Evolutionary conservation across 1,139 yeast species (phyloP), one percentile per base, ranked within the genome.

Genomic region (Geotrichum phurueaensis): DNA sequence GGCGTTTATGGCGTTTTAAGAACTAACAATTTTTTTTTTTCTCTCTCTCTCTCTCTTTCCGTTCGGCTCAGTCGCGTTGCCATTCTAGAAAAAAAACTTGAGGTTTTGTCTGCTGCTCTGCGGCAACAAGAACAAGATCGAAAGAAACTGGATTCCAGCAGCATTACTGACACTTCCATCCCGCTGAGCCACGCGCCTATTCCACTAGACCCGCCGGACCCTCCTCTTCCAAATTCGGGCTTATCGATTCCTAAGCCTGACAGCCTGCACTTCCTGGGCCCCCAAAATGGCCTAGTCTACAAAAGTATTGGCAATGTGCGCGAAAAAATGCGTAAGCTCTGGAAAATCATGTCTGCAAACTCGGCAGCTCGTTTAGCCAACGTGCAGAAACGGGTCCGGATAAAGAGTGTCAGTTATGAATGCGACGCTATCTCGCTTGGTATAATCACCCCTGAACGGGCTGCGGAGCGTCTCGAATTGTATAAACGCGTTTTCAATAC

Each of bases 51-150:
- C n/a, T 33, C n/a, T 33, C n/a, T 29, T 56, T 56, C 49, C 50
- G 33, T 56, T 39, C 45, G 10, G 33, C 48, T 39, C 56, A 67
- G 67, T 31, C 67, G 75, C 10, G 77, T 76, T 1, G 73, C 72
- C 1, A 76, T 73, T 43, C 62, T 76, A 25, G 79, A 77, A 60
- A 66, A 65, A 51, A 71, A 71, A 57, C 65, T 77, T 3, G 75
- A 75, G 53, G 69, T 67, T 25, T 64, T 77, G 52, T 69, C 74
- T 0, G 68, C 67, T 10, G 66, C 65, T 12, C 54, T 66, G 31
- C 60, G 61, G 36, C 58, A 60, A 31, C 54, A 58, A 54, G 65
- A 61, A 20, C 49, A 39, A 39, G 18, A 39, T 7, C 47, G 47
- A 18, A 39, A 39, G 10, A n/a, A 39, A 39, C 3, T 7, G 9